A percentile compares a stretch with the other conserved stretches of the same genome.
phyloP scores from a whole-genome alignment of 164 flowering plant genomes.

The Kalanchoe fedtschenkoi region DNA sequence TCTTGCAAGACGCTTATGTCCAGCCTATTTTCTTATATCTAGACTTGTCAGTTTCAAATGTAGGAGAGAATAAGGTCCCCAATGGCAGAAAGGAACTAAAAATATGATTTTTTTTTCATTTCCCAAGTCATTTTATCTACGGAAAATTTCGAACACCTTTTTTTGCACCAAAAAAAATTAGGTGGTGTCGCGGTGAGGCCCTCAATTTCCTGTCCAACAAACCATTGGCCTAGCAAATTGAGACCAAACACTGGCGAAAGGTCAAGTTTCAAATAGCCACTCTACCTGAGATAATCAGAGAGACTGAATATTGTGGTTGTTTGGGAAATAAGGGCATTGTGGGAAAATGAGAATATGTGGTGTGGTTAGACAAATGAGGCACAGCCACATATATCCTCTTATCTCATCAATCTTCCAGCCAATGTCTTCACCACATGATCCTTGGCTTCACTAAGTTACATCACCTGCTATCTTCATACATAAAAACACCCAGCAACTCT shows the following conservation, averaged over 20 bases:
- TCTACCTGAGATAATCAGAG: neutral
- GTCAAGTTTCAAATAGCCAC: neutral
- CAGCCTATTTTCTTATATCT: no score
- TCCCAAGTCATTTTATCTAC: no score
- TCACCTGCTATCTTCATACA: neutral
- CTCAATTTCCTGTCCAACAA: neutral
- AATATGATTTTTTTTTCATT: no score
- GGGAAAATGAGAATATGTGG: neutral
- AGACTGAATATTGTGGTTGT: neutral
- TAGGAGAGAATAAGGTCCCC: no score
- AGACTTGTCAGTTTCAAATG: no score
- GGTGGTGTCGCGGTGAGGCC: no score
- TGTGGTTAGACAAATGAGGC: neutral
- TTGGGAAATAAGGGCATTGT: neutral
- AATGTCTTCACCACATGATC: conserved; percentile 3
- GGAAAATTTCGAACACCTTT: no score
- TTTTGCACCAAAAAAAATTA: no score
- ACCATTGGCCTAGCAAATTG: neutral
- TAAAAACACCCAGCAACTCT: conserved; percentile 1
- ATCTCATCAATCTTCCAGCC: conserved; percentile 1
- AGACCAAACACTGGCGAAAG: neutral
- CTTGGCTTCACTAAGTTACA: neutral
- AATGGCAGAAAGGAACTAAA: no score
- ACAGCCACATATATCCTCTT: conserved; percentile 1
- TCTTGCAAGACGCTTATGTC: no score